Base-by-base conservation (phyloP, 2,329 filamentous ascomycete species). In the Dothistroma pini region DNA sequence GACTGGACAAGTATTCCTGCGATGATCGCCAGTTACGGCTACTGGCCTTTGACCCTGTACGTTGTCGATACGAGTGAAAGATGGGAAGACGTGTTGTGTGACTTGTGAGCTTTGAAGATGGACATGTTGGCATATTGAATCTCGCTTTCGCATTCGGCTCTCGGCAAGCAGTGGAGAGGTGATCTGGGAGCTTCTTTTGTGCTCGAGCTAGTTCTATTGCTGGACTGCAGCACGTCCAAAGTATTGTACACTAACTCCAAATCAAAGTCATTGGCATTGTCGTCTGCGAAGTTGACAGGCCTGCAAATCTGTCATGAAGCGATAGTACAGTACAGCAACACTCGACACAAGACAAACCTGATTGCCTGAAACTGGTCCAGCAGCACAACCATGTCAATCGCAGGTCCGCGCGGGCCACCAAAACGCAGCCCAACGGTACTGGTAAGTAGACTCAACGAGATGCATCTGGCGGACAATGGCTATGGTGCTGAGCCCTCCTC, bases 381-480 rank as follows among this genome's bases (percentile, higher is more conserved):
- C 35, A 16, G 49, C 53, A 21, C 32, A 56, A 51, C 44, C 56
- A 65, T 65, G 63, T 63, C 61, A 16, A 57, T 63, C 38, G 58
- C 63, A 56, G 61, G 60, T 44, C 63, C 64, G 35, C 63, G 63
- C 50, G 56, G 59, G 19, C 64, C 61, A 56, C 51, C 51, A 3
- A 66, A 66, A 57, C 63, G 64, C 35, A 61, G 60, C 31, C 64
- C 64, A 57, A 60, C 60, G 25, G 64, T 66, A 29, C 63, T 66
- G 12, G 64, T 66, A 63, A 29, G 63, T 49, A 52, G 19, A 41
- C 51, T 2, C 31, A 16, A 25, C 19, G 54, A 38, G 21, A 51
- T 41, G 29, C 44, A 54, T 34, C 34, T 31, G n/a, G 52, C 38
- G 14, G 12, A 22, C 56, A 48, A 66, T 65, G 60, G 57, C 64